phyloP scores from a whole-genome alignment of 768 basidiomycete species.

The Boletus edulis region DNA sequence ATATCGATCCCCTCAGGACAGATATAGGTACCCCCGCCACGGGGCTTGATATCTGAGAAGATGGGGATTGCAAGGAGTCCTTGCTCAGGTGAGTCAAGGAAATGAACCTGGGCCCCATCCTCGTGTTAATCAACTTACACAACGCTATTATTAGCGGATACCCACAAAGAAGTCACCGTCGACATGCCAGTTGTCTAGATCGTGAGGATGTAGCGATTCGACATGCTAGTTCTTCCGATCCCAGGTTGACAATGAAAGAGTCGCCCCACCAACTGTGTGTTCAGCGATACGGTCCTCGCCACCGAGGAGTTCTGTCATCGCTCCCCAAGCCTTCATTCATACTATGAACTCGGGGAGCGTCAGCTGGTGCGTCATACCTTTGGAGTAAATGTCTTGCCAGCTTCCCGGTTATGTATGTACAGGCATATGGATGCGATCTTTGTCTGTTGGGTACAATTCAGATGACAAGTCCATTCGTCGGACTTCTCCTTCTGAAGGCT shows the following conservation, averaged over 20 bases:
- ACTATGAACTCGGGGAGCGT: neutral
- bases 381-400: constrained; percentile 49
- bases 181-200: too few relatives aligned
- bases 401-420: constrained; percentile 42
- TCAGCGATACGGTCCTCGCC: neutral
- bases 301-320: constrained; percentile 5
- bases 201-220: too few relatives aligned
- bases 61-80: constrained; percentile 1
- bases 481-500: constrained; percentile 51
- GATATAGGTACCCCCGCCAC: neutral
- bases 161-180: too few relatives aligned
- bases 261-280: constrained; percentile 1
- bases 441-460: too few relatives aligned
- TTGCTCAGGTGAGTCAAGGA: constrained; percentile 14
- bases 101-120: neutral
- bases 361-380: constrained; percentile 32
- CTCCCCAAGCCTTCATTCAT: neutral
- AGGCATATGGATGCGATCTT: constrained; percentile 57
- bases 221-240: neutral
- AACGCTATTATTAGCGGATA: too few relatives aligned
- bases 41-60: constrained; percentile 6
- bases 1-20: neutral
- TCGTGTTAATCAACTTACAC: neutral
- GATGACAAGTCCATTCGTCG: too few relatives aligned
- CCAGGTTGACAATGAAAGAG: constrained; percentile 10